Base-by-base conservation (phyloP, 352 stramenopile species). In the Plasmopara halstedii region DNA sequence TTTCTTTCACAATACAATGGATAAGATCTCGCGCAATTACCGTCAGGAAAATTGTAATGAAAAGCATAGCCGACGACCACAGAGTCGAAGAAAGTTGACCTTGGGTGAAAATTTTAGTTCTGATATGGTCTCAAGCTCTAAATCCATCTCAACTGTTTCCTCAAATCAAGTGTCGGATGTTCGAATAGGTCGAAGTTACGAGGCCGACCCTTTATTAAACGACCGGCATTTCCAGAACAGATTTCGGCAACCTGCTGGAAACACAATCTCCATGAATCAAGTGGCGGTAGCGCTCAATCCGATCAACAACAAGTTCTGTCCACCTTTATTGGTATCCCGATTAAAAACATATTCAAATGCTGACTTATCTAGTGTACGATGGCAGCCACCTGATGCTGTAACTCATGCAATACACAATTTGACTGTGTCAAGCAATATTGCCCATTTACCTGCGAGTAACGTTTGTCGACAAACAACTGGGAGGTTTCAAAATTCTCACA, bases 1-100 rank as follows among this genome's bases (percentile, higher is more conserved):
- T 4, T 92, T 52, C 85, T 89, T 20, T 29, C 65, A 86, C 18
- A 67, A 88, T 26, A 88, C 72, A 0, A 64, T 90, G 21, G 34
- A 51, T 19, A 82, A 77, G 46, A 78, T 88, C 31, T 50, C 54
- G 3, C 59, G 62, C 5, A 50, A 74, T 2, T 68, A 71, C 33
- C 73, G 67, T 17, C 71, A 58, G 55, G 87, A 84, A 46, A 47
- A 62, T 2, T 53, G 46, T 19, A 42, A 11, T 2, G 46, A 62
- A 23, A 47, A 62, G 36, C 52, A 58, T 42, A 62, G 42, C 42
- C 52, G 57, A 19, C 22, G 31, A 25, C 52, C 53, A 6, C 48
- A 53, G 20, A 42, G 37, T 6, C 52, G 52, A 10, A 6, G 46
- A 53, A 21, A 42, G 37, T 6, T 46, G 52, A 10, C 25, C 1